Conservation (phyloP, 345 rosid genomes). For the Rubroshorea leprosula region DNA sequence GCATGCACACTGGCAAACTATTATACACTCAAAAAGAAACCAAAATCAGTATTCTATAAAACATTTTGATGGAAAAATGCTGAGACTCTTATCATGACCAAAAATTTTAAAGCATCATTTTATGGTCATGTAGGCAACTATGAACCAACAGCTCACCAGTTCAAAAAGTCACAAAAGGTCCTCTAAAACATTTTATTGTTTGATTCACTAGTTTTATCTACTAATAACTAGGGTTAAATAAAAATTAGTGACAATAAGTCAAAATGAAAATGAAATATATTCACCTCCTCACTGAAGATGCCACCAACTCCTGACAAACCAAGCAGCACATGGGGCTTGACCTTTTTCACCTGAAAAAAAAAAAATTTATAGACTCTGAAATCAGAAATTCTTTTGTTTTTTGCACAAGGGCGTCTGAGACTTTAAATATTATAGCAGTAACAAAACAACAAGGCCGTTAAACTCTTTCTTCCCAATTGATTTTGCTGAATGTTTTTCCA, state of each 20-base stretch:
- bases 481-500: not conserved
- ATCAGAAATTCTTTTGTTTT: slow-evolving; percentile 13
- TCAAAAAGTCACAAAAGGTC: not conserved
- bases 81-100: not conserved
- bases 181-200: not conserved
- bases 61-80: not conserved
- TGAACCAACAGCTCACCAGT: not conserved
- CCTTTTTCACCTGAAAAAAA: slow-evolving; percentile 63
- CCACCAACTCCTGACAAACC: slow-evolving; percentile 99
- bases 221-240: not conserved
- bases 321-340: slow-evolving; percentile 91
- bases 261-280: slow-evolving; percentile 1
- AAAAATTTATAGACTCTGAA: slow-evolving; percentile 9
- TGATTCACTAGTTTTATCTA: not conserved
- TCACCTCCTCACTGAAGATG: slow-evolving; percentile 78
- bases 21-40: not conserved
- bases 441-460: slow-evolving; percentile 3
- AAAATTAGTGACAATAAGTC: not conserved
- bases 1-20: not conserved
- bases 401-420: not conserved
- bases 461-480: not conserved
- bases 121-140: not conserved
- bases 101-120: not conserved
- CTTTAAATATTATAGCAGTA: not conserved
- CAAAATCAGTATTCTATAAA: not conserved